Evolutionary conservation across 2,329 filamentous ascomycete genomes (phyloP).

Genomic region (Fusarium setosum): DNA sequence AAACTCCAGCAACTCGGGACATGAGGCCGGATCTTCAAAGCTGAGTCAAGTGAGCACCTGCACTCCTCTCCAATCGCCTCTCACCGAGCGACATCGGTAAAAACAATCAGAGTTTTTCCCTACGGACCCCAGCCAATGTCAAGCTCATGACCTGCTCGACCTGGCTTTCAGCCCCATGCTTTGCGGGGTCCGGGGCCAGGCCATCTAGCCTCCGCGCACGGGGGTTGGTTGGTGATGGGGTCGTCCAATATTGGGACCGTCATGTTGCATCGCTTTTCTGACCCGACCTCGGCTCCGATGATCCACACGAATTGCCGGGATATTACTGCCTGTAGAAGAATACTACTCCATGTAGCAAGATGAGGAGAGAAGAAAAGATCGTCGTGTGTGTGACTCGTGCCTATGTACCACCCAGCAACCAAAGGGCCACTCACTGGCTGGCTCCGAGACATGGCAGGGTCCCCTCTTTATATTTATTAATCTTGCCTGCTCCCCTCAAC

Average conservation of each 20-base stretch:
- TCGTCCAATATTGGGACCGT: neutral
- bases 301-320: constrained; percentile 19
- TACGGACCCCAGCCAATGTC: neutral
- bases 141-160: constrained; percentile 3
- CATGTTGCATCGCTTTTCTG: neutral
- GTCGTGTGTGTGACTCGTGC: constrained; percentile 12
- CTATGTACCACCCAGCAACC: constrained; percentile 7
- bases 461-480: neutral
- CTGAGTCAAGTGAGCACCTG: constrained; percentile 7
- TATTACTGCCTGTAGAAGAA: constrained; percentile 6
- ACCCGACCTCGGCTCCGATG: constrained; percentile 35
- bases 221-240: too few species aligned
- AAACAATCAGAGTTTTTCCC: constrained; percentile 10
- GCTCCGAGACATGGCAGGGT: constrained; percentile 28
- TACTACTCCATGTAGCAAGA: too few species aligned
- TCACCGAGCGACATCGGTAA: constrained; percentile 26
- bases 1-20: neutral
- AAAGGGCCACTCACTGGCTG: constrained; percentile 11
- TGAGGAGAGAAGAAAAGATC: neutral
- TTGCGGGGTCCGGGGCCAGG: constrained; percentile 18
- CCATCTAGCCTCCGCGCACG: constrained; percentile 1
- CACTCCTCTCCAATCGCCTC: neutral
- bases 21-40: neutral
- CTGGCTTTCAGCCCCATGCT: constrained; percentile 24
- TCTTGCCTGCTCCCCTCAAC: neutral